Conservation (phyloP, 306 rosid genomes). For the Prunus kanzakura region DNA sequence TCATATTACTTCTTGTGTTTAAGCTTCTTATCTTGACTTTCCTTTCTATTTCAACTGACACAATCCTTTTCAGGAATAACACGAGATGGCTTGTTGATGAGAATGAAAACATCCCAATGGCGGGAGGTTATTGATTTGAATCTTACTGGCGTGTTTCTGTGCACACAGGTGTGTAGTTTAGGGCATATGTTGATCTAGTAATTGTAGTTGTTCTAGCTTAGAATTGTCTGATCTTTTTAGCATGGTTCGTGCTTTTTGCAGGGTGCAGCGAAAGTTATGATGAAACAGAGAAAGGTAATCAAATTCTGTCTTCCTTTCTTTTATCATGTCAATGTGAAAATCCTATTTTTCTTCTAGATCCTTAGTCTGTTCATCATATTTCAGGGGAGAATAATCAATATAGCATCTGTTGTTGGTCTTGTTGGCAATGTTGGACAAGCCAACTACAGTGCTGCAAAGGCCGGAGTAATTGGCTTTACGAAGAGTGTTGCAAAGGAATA, state of each 20-base stretch:
- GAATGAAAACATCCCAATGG: constrained; percentile 97
- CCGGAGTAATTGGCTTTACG: constrained; percentile 92
- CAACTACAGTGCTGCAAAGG: constrained; percentile 97
- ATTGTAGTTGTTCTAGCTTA: neutral
- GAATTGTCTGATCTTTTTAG: neutral
- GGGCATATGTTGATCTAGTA: neutral
- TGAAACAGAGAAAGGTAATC: constrained; percentile 81
- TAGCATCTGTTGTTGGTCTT: constrained; percentile 92
- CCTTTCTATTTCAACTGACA: neutral
- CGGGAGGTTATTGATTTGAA: constrained; percentile 92
- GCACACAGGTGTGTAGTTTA: constrained; percentile 64
- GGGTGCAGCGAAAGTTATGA: constrained; percentile 94
- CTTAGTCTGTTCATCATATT: constrained; percentile 7
- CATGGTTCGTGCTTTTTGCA: constrained; percentile 32
- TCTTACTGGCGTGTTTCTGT: constrained; percentile 86
- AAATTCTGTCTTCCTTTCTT: neutral
- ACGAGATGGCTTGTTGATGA: constrained; percentile 83
- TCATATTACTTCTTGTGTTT: neutral
- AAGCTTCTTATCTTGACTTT: neutral
- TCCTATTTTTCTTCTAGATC: neutral
- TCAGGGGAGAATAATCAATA: constrained; percentile 91
- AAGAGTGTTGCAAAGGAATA: constrained; percentile 90
- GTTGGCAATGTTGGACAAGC: constrained; percentile 95
- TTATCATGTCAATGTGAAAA: neutral
- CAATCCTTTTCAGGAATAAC: constrained; percentile 61